These are phyloP conservation scores for Stagonosporopsis tanaceti DNA, from an alignment of 2,329 filamentous ascomycete species.

Conservation along the genomic window DNA sequence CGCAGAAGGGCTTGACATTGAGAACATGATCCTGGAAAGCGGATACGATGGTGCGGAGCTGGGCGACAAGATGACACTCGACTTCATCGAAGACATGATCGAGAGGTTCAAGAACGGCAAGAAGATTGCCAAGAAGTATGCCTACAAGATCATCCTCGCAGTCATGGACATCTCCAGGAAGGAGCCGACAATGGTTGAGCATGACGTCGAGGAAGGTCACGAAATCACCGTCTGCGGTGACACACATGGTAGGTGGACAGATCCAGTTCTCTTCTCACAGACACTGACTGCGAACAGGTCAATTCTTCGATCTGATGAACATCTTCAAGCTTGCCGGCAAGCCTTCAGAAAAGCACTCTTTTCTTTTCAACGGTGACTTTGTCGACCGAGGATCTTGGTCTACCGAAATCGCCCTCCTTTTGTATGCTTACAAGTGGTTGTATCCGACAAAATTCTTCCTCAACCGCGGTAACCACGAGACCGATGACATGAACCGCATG, in stretches of 20 bases:
- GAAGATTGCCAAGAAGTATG: slow-evolving; percentile 94
- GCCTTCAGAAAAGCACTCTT: slow-evolving; percentile 86
- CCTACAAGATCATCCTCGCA: slow-evolving; percentile 92
- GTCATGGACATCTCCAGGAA: slow-evolving; percentile 90
- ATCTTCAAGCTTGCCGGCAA: slow-evolving; percentile 91
- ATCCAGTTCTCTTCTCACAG: not conserved
- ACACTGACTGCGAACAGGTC: slow-evolving; percentile 64
- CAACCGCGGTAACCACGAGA: slow-evolving; percentile 98
- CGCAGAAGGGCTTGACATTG: slow-evolving; percentile 87
- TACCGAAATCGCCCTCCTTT: slow-evolving; percentile 89
- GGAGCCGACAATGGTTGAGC: slow-evolving; percentile 96
- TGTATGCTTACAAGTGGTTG: slow-evolving; percentile 98
- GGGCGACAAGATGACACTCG: slow-evolving; percentile 86
- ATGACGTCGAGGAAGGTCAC: slow-evolving; percentile 78
- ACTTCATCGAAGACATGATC: slow-evolving; percentile 98
- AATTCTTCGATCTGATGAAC: slow-evolving; percentile 97
- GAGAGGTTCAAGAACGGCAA: slow-evolving; percentile 89
- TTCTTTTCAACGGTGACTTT: slow-evolving; percentile 98
- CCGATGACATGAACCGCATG: slow-evolving; percentile 98
- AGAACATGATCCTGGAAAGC: slow-evolving; percentile 81
- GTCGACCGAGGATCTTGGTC: slow-evolving; percentile 98
- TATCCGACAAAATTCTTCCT: slow-evolving; percentile 88
- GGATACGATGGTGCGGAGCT: slow-evolving; percentile 85
- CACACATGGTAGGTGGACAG: slow-evolving; percentile 77
- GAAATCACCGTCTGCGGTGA: slow-evolving; percentile 95